Evolutionary conservation across 352 stramenopile genomes (phyloP), one percentile per base, ranked within the genome.

Genomic region (Phytophthora tentaculata): DNA sequence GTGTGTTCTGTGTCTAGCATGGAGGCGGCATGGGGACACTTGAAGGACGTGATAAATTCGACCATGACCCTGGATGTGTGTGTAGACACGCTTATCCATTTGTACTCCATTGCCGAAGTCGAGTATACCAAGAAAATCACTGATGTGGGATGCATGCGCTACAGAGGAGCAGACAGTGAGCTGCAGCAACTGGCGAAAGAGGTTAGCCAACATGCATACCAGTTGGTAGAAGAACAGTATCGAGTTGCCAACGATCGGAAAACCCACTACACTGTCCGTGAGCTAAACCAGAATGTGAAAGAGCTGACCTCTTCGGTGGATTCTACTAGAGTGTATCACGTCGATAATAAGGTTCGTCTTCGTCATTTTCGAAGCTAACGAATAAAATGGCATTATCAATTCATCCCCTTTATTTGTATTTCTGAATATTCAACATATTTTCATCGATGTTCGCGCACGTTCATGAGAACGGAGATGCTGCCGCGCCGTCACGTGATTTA

Each of bases 51-150:
- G 28, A 9, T 32, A 32, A 32, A 32, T 9, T 8, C 28, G 8
- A 32, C 28, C 5, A 8, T 32, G 28, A 32, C 28, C 28, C 5
- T 32, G 28, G 28, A 32, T 32, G 28, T 0, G 28, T 32, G 28
- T 32, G 28, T 32, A 32, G 28, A 32, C 28, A 32, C 28, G 28
- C 28, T 32, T 0, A 32, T 32, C 8, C 8, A 32, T 32, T 32
- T 32, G 28, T 8, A 32, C 0, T 32, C 28, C 28, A 32, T 54
- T 7, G 28, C 56, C 47, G 56, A 62, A 54, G 12, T 47, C 2
- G 56, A 62, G 7, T 62, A 62, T 19, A 22, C 26, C 3, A 62
- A 62, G 28, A 32, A 32, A 8, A 32, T 32, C 32, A 54, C n/a
- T n/a, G n/a, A n/a, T n/a, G n/a, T n/a, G n/a, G n/a, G n/a, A n/a